Evolutionary conservation across 108 stramenopile genomes (phyloP).

Genomic region (Pseudonitzschia pungens): DNA sequence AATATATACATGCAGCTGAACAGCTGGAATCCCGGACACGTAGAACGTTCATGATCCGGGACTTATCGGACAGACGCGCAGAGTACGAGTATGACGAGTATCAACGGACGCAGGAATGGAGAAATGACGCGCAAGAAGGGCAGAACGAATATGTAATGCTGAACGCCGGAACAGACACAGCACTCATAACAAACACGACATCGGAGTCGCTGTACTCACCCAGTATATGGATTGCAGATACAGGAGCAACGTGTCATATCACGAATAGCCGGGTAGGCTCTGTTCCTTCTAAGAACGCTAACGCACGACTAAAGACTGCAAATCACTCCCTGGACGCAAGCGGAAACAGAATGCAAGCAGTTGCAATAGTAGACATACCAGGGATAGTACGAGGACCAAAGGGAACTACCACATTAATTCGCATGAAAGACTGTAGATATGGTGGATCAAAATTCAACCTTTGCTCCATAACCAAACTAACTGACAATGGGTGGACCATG

Average conservation of each 20-base stretch:
- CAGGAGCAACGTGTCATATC: conserved; percentile 22
- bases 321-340: neutral
- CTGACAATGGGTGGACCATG: conserved; percentile 31
- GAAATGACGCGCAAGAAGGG: no score
- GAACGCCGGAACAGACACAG: no score
- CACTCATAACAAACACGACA: neutral
- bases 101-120: no score
- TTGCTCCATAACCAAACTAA: conserved; percentile 22
- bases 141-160: no score
- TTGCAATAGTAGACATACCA: neutral
- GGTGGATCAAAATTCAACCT: conserved; percentile 28
- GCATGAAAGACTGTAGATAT: neutral
- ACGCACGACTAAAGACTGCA: neutral
- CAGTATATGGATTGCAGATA: conserved; percentile 30
- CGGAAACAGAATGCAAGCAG: neutral
- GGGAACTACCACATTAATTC: neutral
- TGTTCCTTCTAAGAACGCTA: conserved; percentile 11
- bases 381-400: neutral
- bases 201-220: neutral
- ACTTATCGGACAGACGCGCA: no score
- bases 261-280: neutral
- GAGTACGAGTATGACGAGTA: no score
- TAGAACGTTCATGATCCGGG: no score
- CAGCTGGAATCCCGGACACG: no score
- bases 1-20: no score